phyloP scores from a whole-genome alignment of 345 rosid genomes.

The Schrenkiella parvula region DNA sequence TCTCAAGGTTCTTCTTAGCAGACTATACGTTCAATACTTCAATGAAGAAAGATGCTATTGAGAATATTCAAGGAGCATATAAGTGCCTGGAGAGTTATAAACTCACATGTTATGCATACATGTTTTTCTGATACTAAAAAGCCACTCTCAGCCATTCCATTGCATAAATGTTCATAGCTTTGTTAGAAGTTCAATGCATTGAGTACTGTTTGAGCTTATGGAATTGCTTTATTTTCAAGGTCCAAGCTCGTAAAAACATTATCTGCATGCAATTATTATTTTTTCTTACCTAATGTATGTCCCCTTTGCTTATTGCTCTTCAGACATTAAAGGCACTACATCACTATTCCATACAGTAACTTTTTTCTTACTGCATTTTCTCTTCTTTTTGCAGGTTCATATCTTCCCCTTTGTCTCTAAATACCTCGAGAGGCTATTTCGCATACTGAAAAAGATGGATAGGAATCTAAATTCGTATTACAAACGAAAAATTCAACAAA shows the following conservation, averaged over 20 bases:
- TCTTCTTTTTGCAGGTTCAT: conserved; percentile 25
- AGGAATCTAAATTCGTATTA: conserved; percentile 16
- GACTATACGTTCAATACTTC: background rate
- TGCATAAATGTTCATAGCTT: background rate
- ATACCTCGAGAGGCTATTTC: conserved; percentile 15
- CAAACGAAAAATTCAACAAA: background rate
- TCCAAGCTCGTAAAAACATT: conserved; percentile 16
- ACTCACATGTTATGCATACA: background rate
- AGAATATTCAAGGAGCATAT: background rate
- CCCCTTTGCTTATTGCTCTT: conserved; percentile 11
- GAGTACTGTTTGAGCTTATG: conserved; percentile 13
- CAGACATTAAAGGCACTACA: conserved; percentile 27
- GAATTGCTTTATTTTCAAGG: conserved; percentile 9
- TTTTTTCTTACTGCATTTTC: conserved; percentile 17
- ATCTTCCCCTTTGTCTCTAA: conserved; percentile 27
- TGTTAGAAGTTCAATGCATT: conserved; percentile 8
- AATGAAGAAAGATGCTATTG: background rate
- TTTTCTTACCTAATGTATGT: conserved; percentile 10
- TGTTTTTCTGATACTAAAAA: background rate
- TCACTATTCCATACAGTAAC: conserved; percentile 19
- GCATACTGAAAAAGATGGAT: conserved; percentile 12
- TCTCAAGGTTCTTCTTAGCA: background rate
- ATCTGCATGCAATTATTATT: conserved; percentile 16
- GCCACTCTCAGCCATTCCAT: background rate
- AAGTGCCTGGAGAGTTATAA: background rate